A percentile compares a stretch with the other conserved stretches of the same genome.
These are phyloP conservation scores for Auriscalpium vulgare DNA, from an alignment of 768 basidiomycete genomes.

Conservation along the genomic window DNA sequence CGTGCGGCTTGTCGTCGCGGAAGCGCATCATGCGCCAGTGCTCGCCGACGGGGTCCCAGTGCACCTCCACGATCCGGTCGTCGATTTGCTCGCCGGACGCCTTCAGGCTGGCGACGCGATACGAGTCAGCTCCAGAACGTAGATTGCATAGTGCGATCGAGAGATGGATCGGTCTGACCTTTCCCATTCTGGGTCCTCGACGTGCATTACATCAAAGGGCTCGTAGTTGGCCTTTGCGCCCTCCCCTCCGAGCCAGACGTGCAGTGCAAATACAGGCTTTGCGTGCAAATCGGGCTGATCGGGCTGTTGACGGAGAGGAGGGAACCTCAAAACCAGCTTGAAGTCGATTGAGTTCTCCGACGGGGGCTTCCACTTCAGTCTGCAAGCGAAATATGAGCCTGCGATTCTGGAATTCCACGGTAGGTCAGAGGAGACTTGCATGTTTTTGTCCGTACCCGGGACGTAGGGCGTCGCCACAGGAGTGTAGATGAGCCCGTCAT, in stretches of 20 bases:
- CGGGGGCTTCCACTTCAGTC: constrained; percentile 98
- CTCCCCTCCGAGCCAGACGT: constrained; percentile 75
- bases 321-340: constrained; percentile 91
- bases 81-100: constrained; percentile 78
- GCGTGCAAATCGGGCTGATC: constrained; percentile 68
- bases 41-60: constrained; percentile 65
- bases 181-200: constrained; percentile 92
- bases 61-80: constrained; percentile 90
- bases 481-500: constrained; percentile 96
- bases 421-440: constrained; percentile 42
- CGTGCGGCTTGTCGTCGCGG: constrained; percentile 88
- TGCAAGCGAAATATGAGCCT: constrained; percentile 23
- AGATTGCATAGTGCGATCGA: neutral
- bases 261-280: constrained; percentile 80
- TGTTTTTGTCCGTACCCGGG: constrained; percentile 75
- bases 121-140: neutral
- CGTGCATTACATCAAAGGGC: constrained; percentile 76
- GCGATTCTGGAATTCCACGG: neutral
- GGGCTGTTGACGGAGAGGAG: constrained; percentile 46
- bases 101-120: constrained; percentile 58
- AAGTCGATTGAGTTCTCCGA: constrained; percentile 98
- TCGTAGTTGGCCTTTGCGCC: constrained; percentile 56
- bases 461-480: constrained; percentile 78
- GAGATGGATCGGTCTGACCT: constrained; percentile 38
- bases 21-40: constrained; percentile 91